A percentile compares a stretch with the other conserved stretches of the same genome.
These are phyloP conservation scores for Tulasnella sp. DNA, from an alignment of 768 basidiomycete species.

Conservation along the genomic window DNA sequence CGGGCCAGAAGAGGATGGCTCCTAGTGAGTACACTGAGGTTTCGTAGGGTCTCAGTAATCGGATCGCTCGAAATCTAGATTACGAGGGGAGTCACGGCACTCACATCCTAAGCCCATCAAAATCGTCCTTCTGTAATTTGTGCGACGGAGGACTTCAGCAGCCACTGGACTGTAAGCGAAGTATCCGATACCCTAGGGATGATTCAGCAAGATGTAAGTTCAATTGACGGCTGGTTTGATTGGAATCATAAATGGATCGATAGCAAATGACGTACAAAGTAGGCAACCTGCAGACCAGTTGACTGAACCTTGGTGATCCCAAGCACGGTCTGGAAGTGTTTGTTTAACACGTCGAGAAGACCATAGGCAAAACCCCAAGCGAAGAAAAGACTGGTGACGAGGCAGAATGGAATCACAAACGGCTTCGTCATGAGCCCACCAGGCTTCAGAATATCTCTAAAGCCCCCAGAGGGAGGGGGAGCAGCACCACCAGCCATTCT, in stretches of 20 bases:
- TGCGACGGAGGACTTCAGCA: slow-evolving; percentile 25
- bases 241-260: background rate
- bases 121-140: slow-evolving; percentile 50
- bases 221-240: background rate
- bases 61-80: background rate
- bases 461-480: background rate
- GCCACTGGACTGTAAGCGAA: slow-evolving; percentile 15
- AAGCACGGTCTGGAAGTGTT: slow-evolving; percentile 29
- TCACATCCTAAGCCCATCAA: slow-evolving; percentile 17
- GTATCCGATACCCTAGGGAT: slow-evolving; percentile 22
- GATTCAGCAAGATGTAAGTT: slow-evolving; percentile 24
- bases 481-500: background rate
- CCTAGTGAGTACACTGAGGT: slow-evolving; percentile 29
- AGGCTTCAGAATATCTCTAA: background rate
- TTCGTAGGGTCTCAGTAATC: background rate
- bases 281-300: slow-evolving; percentile 27
- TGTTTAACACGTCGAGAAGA: slow-evolving; percentile 22
- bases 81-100: slow-evolving; percentile 14
- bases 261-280: slow-evolving; percentile 20
- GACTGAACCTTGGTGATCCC: slow-evolving; percentile 31
- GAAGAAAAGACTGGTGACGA: slow-evolving; percentile 27
- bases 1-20: slow-evolving; percentile 72
- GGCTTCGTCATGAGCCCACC: slow-evolving; percentile 8
- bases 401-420: slow-evolving; percentile 27
- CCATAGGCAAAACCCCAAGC: slow-evolving; percentile 18